These are phyloP conservation scores for Phytophthora melonis DNA, from an alignment of 352 stramenopile species.

Conservation along the genomic window DNA sequence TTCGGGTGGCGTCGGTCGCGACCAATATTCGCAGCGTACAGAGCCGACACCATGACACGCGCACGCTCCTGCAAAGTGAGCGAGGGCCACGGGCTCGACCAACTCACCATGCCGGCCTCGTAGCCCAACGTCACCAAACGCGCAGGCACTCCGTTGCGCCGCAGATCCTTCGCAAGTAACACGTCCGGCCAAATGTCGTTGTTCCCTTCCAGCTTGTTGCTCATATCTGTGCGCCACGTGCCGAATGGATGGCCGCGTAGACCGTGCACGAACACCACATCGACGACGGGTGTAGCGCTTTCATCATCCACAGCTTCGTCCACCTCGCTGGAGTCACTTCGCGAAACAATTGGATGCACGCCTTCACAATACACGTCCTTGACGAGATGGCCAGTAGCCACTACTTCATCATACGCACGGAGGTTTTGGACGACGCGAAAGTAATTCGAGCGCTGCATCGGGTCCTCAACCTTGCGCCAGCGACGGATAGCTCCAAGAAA, in stretches of 20 bases:
- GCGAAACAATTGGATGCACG: conserved; percentile 78
- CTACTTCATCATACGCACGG: conserved; percentile 60
- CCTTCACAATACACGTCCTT: conserved; percentile 79
- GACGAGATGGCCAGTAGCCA: conserved; percentile 38
- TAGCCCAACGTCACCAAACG: conserved; percentile 83
- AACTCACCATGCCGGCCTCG: conserved; percentile 86
- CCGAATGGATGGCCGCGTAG: conserved; percentile 83
- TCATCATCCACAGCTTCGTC: conserved; percentile 11
- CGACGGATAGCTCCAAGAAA: conserved; percentile 50
- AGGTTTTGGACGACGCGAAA: conserved; percentile 80
- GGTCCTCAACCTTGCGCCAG: conserved; percentile 60
- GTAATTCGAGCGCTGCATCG: conserved; percentile 80
- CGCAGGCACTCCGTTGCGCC: conserved; percentile 49
- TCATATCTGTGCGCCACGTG: conserved; percentile 86
- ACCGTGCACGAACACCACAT: conserved; percentile 89
- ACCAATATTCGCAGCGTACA: conserved; percentile 78
- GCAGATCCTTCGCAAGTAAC: conserved; percentile 68
- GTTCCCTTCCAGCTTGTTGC: conserved; percentile 54
- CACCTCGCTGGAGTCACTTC: conserved; percentile 11
- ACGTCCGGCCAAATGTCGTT: conserved; percentile 84
- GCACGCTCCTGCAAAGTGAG: conserved; percentile 79
- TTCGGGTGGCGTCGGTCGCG: conserved; percentile 22
- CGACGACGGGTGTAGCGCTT: conserved; percentile 39
- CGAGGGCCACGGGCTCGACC: conserved; percentile 88
- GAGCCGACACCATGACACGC: conserved; percentile 72